Conservation (phyloP, 371 early-diverging fungal genomes). For the Syncephalastrum sp. region DNA sequence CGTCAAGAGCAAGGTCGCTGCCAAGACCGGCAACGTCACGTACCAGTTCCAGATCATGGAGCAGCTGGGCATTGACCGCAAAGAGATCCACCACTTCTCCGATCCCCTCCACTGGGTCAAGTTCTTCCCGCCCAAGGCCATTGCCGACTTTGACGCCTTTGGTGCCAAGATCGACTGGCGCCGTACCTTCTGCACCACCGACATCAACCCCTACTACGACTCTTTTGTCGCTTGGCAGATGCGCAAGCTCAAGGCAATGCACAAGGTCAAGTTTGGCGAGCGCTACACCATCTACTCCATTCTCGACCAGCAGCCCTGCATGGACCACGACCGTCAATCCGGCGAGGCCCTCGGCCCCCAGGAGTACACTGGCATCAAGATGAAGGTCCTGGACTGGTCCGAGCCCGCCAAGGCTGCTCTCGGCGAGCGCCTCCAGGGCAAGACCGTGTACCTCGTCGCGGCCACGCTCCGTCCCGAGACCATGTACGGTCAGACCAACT, state of each 20-base stretch:
- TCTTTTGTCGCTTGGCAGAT: conserved; percentile 99
- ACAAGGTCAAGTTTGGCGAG: conserved; percentile 97
- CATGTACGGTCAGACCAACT: conserved; percentile 99
- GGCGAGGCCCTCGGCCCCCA: conserved; percentile 99
- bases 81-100: conserved; percentile 94
- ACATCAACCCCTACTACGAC: conserved; percentile 99
- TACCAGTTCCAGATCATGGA: conserved; percentile 98
- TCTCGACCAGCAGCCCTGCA: conserved; percentile 98
- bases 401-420: conserved; percentile 50
- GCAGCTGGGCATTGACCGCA: conserved; percentile 84
- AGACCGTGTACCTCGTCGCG: conserved; percentile 89
- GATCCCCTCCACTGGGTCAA: conserved; percentile 96
- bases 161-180: conserved; percentile 98
- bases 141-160: conserved; percentile 80
- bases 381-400: conserved; percentile 78
- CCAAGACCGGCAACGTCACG: conserved; percentile 83
- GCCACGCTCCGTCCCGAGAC: conserved; percentile 98
- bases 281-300: conserved; percentile 99
- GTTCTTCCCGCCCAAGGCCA: conserved; percentile 95
- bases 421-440: conserved; percentile 65
- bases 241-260: conserved; percentile 79
- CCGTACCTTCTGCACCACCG: conserved; percentile 99
- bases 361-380: conserved; percentile 94
- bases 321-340: conserved; percentile 99
- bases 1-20: conserved; percentile 82